Evolutionary conservation across 2,329 filamentous ascomycete genomes (phyloP).

Genomic region (Tothia fuscella): DNA sequence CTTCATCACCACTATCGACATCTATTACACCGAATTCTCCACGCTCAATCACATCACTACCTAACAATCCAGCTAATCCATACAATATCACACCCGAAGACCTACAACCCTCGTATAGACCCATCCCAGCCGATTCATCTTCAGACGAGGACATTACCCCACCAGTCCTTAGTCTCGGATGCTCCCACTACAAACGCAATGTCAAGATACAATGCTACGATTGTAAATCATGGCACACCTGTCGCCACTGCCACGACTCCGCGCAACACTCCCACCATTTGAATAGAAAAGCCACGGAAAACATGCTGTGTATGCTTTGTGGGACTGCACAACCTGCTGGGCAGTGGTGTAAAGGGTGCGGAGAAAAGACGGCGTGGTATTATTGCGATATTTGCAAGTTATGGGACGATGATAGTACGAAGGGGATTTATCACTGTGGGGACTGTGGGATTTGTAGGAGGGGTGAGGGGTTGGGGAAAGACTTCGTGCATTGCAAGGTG

Average conservation of each 20-base stretch:
- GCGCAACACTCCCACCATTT: slow-evolving; percentile 61
- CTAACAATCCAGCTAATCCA: slow-evolving; percentile 22
- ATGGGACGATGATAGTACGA: slow-evolving; percentile 87
- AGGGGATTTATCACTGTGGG: slow-evolving; percentile 89
- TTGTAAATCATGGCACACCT: slow-evolving; percentile 88
- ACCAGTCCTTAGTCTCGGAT: slow-evolving; percentile 50
- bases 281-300: slow-evolving; percentile 69
- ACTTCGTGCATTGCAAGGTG: slow-evolving; percentile 98
- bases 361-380: slow-evolving; percentile 68
- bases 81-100: slow-evolving; percentile 23
- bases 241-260: slow-evolving; percentile 85
- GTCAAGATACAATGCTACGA: slow-evolving; percentile 90
- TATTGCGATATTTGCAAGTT: slow-evolving; percentile 93
- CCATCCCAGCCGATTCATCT: slow-evolving; percentile 31
- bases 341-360: slow-evolving; percentile 68
- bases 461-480: slow-evolving; percentile 83
- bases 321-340: slow-evolving; percentile 70
- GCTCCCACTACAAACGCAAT: slow-evolving; percentile 86
- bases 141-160: slow-evolving; percentile 31
- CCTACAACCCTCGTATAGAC: slow-evolving; percentile 22
- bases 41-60: background rate
- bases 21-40: slow-evolving; percentile 1
- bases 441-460: slow-evolving; percentile 94
- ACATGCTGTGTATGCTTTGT: slow-evolving; percentile 98
- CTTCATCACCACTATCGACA: background rate